Evolutionary conservation across 2,329 filamentous ascomycete species (phyloP), one percentile per base, ranked within the genome.

Genomic region (Talaromyces sp.): DNA sequence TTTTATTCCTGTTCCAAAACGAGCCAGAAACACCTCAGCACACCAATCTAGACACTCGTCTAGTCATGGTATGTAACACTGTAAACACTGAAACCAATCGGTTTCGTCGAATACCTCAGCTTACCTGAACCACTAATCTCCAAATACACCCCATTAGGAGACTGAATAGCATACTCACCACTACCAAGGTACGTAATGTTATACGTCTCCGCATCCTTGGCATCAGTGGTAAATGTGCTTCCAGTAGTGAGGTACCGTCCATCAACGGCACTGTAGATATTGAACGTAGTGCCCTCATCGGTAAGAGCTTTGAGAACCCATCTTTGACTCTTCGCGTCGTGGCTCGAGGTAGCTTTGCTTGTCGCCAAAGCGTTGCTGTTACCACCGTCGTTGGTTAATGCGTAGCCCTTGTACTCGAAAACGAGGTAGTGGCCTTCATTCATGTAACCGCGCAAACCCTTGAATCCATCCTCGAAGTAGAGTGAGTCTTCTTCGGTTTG

Each of bases 361-460:
- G 53, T 51, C 1, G 13, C 6, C 17, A 64, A 15, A 7, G 8
- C 5, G 2, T 29, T 29, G 19, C 43, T 59, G 0, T 22, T 38
- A 17, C 8, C 59, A n/a, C 62, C 40, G 19, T 19, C 8, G 60
- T 79, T 80, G 7, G 75, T 74, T 11, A 85, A 74, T 0, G 82
- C 82, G 19, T 71, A 74, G 17, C 80, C 80, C 29, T 75, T 72
- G 63, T 75, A 72, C 69, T 85, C 83, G 61, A 86, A 82, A 2
- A 82, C 80, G 13, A 86, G 76, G 69, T 82, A 85, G 27, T 83
- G 82, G 10, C 84, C 85, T 70, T 86, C 84, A 2, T 83, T 86
- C 36, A 86, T 73, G 27, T 80, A 76, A 0, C 85, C 84, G 2
- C 84, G 76, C 31, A 84, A 76, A 31, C 77, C 70, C 72, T 87